Percentiles rank a stretch among this genome's conserved stretches.
Evolutionary conservation across 2,329 filamentous ascomycete genomes (phyloP).

Genomic region (Lasiodiplodia gonubiensis): DNA sequence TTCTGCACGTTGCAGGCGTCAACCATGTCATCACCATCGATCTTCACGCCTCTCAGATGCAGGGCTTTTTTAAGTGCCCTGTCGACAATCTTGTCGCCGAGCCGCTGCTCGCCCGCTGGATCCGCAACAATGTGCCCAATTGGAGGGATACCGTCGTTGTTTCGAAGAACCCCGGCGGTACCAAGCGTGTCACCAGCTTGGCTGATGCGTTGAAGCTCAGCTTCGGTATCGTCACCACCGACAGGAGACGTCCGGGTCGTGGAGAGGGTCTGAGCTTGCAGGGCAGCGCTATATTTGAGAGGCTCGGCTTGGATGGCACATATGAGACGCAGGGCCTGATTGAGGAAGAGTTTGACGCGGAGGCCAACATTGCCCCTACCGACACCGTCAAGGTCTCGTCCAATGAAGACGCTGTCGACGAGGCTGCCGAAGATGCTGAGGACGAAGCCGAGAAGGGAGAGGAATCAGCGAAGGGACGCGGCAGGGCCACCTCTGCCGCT

Average conservation of each 20-base stretch:
- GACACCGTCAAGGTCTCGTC: slow-evolving; percentile 1
- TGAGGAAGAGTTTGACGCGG: slow-evolving; percentile 40
- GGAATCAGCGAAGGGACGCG: background rate
- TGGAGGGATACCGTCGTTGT: slow-evolving; percentile 95
- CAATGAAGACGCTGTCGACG: slow-evolving; percentile 23
- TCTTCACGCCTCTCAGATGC: slow-evolving; percentile 92
- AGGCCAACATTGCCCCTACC: slow-evolving; percentile 43
- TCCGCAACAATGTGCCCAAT: slow-evolving; percentile 81
- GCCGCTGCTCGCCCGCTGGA: slow-evolving; percentile 94
- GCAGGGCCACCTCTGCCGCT: slow-evolving; percentile 9
- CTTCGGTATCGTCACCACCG: slow-evolving; percentile 94
- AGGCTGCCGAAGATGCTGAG: slow-evolving; percentile 35
- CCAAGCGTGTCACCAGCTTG: slow-evolving; percentile 93
- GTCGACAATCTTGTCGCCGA: slow-evolving; percentile 98
- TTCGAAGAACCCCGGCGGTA: slow-evolving; percentile 96
- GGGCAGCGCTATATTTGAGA: slow-evolving; percentile 75
- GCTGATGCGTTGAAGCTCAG: slow-evolving; percentile 96
- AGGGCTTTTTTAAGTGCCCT: slow-evolving; percentile 97
- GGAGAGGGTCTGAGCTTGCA: slow-evolving; percentile 42
- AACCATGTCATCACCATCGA: slow-evolving; percentile 98
- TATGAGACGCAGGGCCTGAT: slow-evolving; percentile 46
- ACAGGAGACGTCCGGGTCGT: slow-evolving; percentile 67
- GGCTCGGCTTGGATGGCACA: slow-evolving; percentile 49
- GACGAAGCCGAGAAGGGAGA: slow-evolving; percentile 20
- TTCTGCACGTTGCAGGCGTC: slow-evolving; percentile 90